Base-by-base conservation (phyloP, 805 yeast species). In the Pichia gijzeniarum region DNA sequence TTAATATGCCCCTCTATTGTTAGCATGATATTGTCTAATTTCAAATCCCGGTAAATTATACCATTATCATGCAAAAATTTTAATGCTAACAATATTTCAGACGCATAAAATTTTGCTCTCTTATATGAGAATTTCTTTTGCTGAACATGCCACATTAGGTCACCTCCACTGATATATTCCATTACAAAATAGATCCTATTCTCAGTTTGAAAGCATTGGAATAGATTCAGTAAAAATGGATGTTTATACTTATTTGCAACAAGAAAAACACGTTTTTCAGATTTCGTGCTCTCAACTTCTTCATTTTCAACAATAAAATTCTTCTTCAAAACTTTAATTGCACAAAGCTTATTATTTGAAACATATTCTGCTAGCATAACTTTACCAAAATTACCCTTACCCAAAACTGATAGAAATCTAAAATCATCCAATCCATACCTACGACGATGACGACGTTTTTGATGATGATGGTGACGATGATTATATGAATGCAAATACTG, bases 121-220 rank as follows among this genome's bases (percentile, higher is more conserved):
- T 85, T 79, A 16, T 90, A 83, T 2, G 96, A 81, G 59, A 93
- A 85, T 57, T 91, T 76, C 48, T 85, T 85, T 59, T 88, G 87
- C 66, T 93, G 99, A 57, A 93, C 95, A 63, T 93, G 99, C 95
- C 96, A 90, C 99, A 93, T 93, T 59, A 93, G 75, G 69, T 93
- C 99, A 64, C 99, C 99, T 48, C 99, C 99, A 18, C 95, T 82
- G 42, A 93, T 83, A 61, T 89, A 93, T 64, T 93, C 98, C 99
- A 93, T 93, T 14, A 95, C 99, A 68, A 93, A 93, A 64, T 93
- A 93, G 35, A 93, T 85, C 61, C 99, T 79, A 61, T 95, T 93
- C 55, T 93, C 99, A 0, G 99, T 93, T 68, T 93, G 99, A 76
- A 93, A 93, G 58, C 97, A 90, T 60, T 96, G 93, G 62, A 82